These are phyloP conservation scores for Penicillium tannophilum DNA, from an alignment of 495 filamentous ascomycete species.

Conservation along the genomic window DNA sequence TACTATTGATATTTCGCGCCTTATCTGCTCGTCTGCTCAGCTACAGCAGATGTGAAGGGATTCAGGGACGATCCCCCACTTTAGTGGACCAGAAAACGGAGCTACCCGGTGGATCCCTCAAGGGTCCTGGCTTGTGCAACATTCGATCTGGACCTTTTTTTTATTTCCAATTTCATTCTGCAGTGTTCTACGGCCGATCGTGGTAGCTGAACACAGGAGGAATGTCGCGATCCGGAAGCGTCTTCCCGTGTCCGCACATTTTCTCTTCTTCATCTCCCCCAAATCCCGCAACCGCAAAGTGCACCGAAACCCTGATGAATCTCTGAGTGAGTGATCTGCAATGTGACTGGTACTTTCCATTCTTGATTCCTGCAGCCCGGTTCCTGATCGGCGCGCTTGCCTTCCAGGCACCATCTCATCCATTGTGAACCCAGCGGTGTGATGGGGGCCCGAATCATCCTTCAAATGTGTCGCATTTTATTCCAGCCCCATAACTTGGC, in stretches of 20 bases:
- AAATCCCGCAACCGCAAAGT: neutral
- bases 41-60: too few relatives aligned
- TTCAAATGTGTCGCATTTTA: conserved; percentile 11
- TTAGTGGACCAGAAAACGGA: neutral
- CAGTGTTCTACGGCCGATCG: neutral
- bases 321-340: neutral
- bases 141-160: neutral
- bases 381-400: conserved; percentile 5
- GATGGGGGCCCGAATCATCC: neutral
- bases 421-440: conserved; percentile 10
- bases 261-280: neutral
- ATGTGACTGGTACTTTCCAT: neutral
- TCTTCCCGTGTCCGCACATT: conserved; percentile 9
- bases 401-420: neutral
- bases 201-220: neutral
- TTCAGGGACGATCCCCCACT: conserved; percentile 3
- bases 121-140: neutral
- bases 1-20: neutral
- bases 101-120: conserved; percentile 1
- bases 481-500: conserved; percentile 19
- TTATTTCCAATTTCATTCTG: neutral
- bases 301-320: neutral
- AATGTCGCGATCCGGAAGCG: conserved; percentile 12
- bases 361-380: neutral
- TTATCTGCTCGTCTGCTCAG: too few relatives aligned